Evolutionary conservation across 345 rosid genomes (phyloP), one percentile per base, ranked within the genome.

Genomic region (Luvunga scandens): DNA sequence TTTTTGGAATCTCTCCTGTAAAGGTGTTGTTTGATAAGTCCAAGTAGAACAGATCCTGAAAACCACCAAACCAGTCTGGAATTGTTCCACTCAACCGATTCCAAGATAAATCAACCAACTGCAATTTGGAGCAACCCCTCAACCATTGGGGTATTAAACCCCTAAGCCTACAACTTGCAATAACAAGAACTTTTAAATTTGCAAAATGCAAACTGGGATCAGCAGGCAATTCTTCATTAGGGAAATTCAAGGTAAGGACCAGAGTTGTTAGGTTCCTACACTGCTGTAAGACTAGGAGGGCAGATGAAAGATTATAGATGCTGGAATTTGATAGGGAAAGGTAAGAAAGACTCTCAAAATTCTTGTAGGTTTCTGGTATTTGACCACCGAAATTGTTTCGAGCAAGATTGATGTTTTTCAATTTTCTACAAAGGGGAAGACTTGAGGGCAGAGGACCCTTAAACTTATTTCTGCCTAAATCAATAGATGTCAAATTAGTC

Each of bases 91-190:
- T 50, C 85, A 92, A 82, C 48, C 5, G 85, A 63, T 92, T 92
- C 98, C 97, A 92, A 10, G 98, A 94, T 69, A 94, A 86, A 89
- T 94, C 98, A 82, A 94, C 70, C 81, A 94, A 39, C 87, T 92
- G 92, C 88, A 94, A 87, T 14, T 87, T 82, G 18, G 48, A 33
- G 75, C 91, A 84, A 22, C 56, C 65, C n/a, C 71, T 84, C 83
- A 94, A 84, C 98, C 98, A 94, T 0, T 62, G 79, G 2, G 98
- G 95, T 33, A 94, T 66, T 2, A 86, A 81, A 62, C 98, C 98
- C 14, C 45, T 79, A 73, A 92, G 97, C 72, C 69, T 75, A 48
- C 97, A 91, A 66, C 69, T 84, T 14, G 97, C 95, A 24, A 92
- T 79, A 19, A 90, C 91, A 8, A 94, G 86, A 30, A 86, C 93